Base-by-base conservation (phyloP, 139 green algal genomes). In the Pleodorina starrii region DNA sequence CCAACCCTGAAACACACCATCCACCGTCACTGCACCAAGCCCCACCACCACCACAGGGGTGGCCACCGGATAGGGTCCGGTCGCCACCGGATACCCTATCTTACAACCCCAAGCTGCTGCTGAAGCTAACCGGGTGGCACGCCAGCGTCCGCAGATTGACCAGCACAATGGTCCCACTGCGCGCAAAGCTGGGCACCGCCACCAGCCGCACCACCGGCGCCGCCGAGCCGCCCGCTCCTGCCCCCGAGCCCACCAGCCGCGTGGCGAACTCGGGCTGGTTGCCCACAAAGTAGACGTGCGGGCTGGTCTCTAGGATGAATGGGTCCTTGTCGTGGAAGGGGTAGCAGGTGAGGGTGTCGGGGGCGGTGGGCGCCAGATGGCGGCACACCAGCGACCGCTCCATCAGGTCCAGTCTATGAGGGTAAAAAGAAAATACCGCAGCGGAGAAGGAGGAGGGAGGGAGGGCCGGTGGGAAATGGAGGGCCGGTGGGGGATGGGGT, bases 301-400 rank as follows among this genome's bases (percentile, higher is more conserved):
- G 98, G 2, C 91, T 92, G n/a, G 84, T 23, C 1, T 92, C 43
- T n/a, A 99, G 36, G 29, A 99, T 93, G 93, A 99, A 99, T 46
- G 98, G 98, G 93, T 99, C 98, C 11, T 82, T 32, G 79, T 98
- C 94, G 35, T 92, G 68, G 89, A 97, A 99, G 51, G 98, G 98
- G 92, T 98, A 99, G 92, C 93, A 96, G 25, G 96, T 94, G 36
- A 99, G 96, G 14, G 98, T 99, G 93, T 99, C 98, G n/a, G 98
- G 98, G 4, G 97, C 96, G 42, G 97, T 99, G 66, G 97, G 98
- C 0, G 94, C 95, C 38, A 99, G 44, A 93, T 99, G 98, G 32
- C 96, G 92, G 95, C 96, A 99, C 19, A 85, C 48, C 73, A 99
- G 94, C 42, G 94, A 94, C 7, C 23, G 44, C 50, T 95, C 93